Conservation (phyloP, 306 rosid genomes). For the Medicago ruthenica region DNA sequence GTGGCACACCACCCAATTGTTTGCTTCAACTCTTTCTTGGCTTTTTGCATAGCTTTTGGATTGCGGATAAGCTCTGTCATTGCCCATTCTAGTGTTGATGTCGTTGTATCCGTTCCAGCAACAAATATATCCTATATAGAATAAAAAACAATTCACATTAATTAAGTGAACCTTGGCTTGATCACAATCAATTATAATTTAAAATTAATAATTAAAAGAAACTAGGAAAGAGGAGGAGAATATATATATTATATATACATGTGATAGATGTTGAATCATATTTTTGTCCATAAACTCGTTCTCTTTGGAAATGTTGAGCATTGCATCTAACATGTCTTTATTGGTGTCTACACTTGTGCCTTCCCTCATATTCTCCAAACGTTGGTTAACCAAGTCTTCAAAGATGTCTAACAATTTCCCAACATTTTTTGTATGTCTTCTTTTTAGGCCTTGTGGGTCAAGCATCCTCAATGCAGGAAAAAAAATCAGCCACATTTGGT, state of each 20-base stretch:
- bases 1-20: neutral
- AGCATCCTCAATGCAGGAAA: constrained; percentile 28
- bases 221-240: neutral
- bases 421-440: constrained; percentile 26
- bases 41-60: constrained; percentile 22
- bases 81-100: constrained; percentile 40
- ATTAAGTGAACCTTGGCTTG: neutral
- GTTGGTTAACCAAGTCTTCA: constrained; percentile 15
- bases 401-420: constrained; percentile 28
- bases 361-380: constrained; percentile 30
- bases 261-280: constrained; percentile 37
- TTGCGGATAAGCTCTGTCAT: constrained; percentile 38
- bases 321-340: constrained; percentile 41
- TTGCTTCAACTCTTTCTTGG: constrained; percentile 30
- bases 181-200: neutral
- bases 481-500: constrained; percentile 42
- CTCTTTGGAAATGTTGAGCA: constrained; percentile 41
- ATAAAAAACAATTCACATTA: neutral
- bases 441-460: constrained; percentile 40
- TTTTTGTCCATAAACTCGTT: constrained; percentile 40
- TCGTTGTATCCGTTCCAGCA: constrained; percentile 43
- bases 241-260: constrained; percentile 22
- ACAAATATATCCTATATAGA: constrained; percentile 35
- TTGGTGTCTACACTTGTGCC: neutral
- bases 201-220: neutral